These are phyloP conservation scores for Cladophialophora yegresii DNA, from an alignment of 2,329 filamentous ascomycete genomes.

Conservation along the genomic window DNA sequence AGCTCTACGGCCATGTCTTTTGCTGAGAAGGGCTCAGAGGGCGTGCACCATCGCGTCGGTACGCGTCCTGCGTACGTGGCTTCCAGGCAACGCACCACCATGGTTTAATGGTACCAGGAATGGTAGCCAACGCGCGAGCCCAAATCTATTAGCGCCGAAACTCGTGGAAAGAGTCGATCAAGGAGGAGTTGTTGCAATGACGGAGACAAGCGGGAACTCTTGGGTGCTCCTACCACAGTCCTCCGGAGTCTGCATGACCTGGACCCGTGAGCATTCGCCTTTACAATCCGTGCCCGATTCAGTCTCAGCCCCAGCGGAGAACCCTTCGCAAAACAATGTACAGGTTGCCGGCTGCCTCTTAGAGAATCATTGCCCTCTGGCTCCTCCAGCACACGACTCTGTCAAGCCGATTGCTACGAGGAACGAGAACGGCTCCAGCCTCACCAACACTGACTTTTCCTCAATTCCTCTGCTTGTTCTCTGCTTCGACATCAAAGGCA, in stretches of 20 bases:
- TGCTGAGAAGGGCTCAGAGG: not conserved
- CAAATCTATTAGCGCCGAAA: not conserved
- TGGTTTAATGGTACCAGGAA: not conserved
- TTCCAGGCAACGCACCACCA: not conserved
- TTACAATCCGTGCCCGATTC: not conserved
- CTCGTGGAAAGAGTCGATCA: not conserved
- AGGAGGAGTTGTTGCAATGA: not conserved
- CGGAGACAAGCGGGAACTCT: not conserved
- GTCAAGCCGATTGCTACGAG: too few relatives aligned
- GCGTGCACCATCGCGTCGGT: not conserved
- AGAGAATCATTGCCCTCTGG: not conserved
- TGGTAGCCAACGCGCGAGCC: not conserved
- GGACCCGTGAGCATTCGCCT: not conserved
- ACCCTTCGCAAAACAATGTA: not conserved
- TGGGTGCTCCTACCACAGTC: not conserved
- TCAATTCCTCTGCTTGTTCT: not conserved
- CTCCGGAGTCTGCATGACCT: not conserved
- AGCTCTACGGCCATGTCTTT: conserved; percentile 5
- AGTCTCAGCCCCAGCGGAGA: not conserved
- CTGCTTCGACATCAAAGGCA: not conserved
- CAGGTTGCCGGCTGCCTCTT: not conserved
- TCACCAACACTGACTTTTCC: not conserved
- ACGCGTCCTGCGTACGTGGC: not conserved
- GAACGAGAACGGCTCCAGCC: not conserved
- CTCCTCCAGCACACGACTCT: not conserved